A percentile compares a stretch with the other conserved stretches of the same genome.
These are phyloP conservation scores for Nicotiana paniculata DNA, from an alignment of 257 asterid genomes.

Conservation along the genomic window DNA sequence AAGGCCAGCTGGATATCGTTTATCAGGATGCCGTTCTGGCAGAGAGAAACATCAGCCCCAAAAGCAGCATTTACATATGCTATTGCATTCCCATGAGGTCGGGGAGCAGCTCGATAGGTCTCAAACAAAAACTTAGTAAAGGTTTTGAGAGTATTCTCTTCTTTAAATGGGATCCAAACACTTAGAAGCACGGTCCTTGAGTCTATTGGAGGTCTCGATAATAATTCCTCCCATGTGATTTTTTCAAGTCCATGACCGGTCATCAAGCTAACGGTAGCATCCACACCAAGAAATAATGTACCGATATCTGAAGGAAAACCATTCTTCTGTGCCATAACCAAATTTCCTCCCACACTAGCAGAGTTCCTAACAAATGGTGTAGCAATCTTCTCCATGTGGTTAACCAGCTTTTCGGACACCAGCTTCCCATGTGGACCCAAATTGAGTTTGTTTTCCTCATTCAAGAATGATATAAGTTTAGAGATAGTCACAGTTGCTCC, in stretches of 20 bases:
- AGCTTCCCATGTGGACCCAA: constrained; percentile 15
- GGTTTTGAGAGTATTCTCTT: neutral
- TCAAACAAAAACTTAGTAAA: constrained; percentile 36
- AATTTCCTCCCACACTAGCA: constrained; percentile 64
- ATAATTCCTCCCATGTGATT: constrained; percentile 47
- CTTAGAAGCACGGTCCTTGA: constrained; percentile 41
- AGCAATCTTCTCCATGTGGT: constrained; percentile 64
- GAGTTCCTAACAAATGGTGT: constrained; percentile 50
- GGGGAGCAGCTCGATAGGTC: constrained; percentile 55
- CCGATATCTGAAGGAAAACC: constrained; percentile 67
- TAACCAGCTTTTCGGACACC: constrained; percentile 40
- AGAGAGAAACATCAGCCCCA: constrained; percentile 41
- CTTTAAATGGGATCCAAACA: constrained; percentile 40
- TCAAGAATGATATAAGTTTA: constrained; percentile 35
- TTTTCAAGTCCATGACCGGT: constrained; percentile 23
- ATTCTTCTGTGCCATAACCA: constrained; percentile 64
- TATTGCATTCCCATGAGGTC: constrained; percentile 68
- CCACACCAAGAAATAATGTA: constrained; percentile 50
- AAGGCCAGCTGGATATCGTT: constrained; percentile 34
- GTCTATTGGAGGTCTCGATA: constrained; percentile 41
- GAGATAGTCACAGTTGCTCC: constrained; percentile 62
- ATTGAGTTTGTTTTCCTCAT: constrained; percentile 15
- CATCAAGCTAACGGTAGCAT: constrained; percentile 36
- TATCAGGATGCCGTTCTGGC: constrained; percentile 25
- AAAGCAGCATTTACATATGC: constrained; percentile 65